Conservation (phyloP, 2,329 filamentous ascomycete genomes). For the Metarhizium sp. region DNA sequence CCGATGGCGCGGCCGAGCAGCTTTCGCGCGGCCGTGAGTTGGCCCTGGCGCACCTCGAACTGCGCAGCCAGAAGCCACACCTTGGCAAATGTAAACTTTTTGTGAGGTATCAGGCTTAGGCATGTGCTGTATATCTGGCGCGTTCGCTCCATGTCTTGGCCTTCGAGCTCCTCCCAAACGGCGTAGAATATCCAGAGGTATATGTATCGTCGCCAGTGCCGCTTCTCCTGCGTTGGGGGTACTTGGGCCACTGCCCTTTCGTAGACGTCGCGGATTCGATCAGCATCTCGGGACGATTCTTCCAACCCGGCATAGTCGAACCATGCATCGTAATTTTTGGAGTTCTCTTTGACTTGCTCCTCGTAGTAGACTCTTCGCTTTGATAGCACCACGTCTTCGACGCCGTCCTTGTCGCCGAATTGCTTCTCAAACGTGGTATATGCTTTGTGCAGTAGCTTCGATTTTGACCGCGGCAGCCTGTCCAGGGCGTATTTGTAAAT, state of each 20-base stretch:
- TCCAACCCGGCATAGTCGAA: constrained; percentile 91
- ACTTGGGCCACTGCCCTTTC: constrained; percentile 93
- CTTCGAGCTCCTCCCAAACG: constrained; percentile 84
- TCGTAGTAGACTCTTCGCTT: constrained; percentile 92
- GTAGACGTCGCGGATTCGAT: constrained; percentile 84
- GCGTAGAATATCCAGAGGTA: constrained; percentile 98
- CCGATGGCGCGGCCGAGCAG: constrained; percentile 84
- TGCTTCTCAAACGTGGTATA: constrained; percentile 99
- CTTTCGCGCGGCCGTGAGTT: constrained; percentile 74
- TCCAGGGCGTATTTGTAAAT: constrained; percentile 98
- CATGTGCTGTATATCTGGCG: constrained; percentile 88
- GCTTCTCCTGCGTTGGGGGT: constrained; percentile 90
- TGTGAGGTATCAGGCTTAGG: constrained; percentile 81
- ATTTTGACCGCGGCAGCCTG: constrained; percentile 79
- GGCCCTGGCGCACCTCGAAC: constrained; percentile 82
- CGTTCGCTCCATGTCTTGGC: constrained; percentile 67
- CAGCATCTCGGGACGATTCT: constrained; percentile 72
- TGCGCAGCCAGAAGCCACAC: constrained; percentile 90
- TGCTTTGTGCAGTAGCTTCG: constrained; percentile 75
- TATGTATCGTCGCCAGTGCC: constrained; percentile 94
- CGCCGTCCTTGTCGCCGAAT: constrained; percentile 84
- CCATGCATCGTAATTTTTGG: constrained; percentile 96
- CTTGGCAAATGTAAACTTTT: constrained; percentile 95
- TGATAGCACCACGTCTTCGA: constrained; percentile 91
- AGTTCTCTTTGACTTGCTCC: constrained; percentile 84